Percentiles rank a stretch among this genome's conserved stretches.
Conservation (phyloP, 257 asterid species). For the Eustoma russellianum region DNA sequence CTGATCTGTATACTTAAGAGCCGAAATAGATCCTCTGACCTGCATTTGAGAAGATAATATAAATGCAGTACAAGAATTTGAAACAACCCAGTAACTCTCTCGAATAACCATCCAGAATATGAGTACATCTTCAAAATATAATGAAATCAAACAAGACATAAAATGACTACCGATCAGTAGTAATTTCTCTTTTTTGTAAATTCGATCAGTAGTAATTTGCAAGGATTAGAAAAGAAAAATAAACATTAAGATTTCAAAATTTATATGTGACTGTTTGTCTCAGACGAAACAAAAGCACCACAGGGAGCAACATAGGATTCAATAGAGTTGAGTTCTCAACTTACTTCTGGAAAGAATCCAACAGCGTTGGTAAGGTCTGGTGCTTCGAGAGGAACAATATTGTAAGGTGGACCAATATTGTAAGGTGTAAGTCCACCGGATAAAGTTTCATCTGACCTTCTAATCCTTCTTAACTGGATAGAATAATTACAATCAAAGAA, state of each 20-base stretch:
- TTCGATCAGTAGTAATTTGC: not conserved
- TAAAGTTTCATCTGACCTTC: slow-evolving; percentile 61
- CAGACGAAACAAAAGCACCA: not conserved
- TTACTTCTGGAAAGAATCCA: slow-evolving; percentile 90
- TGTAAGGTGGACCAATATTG: slow-evolving; percentile 82
- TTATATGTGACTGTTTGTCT: not conserved
- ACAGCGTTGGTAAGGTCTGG: slow-evolving; percentile 74
- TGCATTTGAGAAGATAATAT: slow-evolving; percentile 24
- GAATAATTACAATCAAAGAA: slow-evolving; percentile 16
- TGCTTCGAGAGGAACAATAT: slow-evolving; percentile 89
- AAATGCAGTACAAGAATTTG: slow-evolving; percentile 4
- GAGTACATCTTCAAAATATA: not conserved
- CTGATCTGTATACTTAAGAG: slow-evolving; percentile 66
- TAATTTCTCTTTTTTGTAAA: too few relatives aligned
- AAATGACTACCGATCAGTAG: not conserved
- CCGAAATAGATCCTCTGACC: slow-evolving; percentile 82
- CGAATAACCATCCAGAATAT: not conserved
- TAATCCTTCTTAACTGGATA: slow-evolving; percentile 73
- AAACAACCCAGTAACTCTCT: slow-evolving; percentile 6
- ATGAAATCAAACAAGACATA: not conserved
- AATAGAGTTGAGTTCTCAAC: slow-evolving; percentile 10
- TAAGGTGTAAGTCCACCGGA: slow-evolving; percentile 68
- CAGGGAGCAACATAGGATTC: not conserved
- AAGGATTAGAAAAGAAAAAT: not conserved
- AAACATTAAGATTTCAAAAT: not conserved